Conservation (phyloP, 1,284 basidiomycete genomes). For the Phellopilus nigrolimitatus region DNA sequence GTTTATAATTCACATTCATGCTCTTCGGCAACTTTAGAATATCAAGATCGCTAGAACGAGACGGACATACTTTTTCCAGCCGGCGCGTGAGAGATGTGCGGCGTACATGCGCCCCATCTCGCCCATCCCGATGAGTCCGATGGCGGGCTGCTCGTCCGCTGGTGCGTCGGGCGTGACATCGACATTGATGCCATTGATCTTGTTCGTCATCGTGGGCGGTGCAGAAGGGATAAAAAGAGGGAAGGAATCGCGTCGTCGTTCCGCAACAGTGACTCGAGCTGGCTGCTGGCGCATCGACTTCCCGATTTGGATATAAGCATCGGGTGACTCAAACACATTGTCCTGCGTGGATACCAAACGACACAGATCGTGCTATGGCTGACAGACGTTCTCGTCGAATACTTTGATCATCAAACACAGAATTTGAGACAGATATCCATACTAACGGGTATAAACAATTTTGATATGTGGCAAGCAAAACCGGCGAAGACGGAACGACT, state of each 20-base stretch:
- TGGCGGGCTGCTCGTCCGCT: conserved; percentile 59
- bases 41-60: neutral
- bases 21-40: conserved; percentile 2
- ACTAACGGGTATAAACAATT: neutral
- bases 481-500: conserved; percentile 1
- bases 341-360: too few species aligned
- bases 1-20: neutral
- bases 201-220: neutral
- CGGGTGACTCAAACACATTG: too few species aligned
- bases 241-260: neutral
- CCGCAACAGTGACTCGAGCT: neutral
- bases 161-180: conserved; percentile 40
- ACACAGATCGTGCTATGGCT: too few species aligned
- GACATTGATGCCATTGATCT: conserved; percentile 7
- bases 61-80: conserved; percentile 72
- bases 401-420: too few species aligned
- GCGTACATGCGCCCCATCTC: conserved; percentile 97
- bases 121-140: conserved; percentile 90
- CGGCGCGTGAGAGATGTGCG: conserved; percentile 64
- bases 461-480: neutral
- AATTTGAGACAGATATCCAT: neutral
- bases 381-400: too few species aligned
- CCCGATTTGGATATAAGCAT: too few species aligned
- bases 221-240: neutral
- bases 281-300: neutral